Conservation (phyloP, 192 early-diverging fungal species). For the Umbelopsis vinacea region DNA sequence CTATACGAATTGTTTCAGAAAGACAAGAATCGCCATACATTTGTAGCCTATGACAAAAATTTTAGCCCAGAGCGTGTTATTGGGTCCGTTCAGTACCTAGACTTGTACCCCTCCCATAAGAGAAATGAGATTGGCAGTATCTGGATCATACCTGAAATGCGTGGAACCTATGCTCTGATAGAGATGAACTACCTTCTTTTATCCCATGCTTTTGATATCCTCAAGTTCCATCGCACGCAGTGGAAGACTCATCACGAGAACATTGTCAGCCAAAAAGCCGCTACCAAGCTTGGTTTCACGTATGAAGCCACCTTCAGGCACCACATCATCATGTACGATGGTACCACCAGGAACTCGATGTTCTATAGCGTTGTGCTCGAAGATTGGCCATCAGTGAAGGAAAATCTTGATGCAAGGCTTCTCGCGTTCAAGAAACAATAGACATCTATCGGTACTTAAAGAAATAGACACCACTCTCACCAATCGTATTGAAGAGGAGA, state of each 20-base stretch:
- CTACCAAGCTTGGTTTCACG: conserved; percentile 41
- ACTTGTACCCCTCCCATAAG: background rate
- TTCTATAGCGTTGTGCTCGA: conserved; percentile 44
- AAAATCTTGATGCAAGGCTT: background rate
- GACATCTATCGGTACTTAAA: too few species aligned
- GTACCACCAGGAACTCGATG: conserved; percentile 32
- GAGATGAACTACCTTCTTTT: conserved; percentile 15
- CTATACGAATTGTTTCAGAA: background rate
- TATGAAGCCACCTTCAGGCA: conserved; percentile 37
- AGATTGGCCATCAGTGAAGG: conserved; percentile 32
- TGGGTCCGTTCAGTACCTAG: background rate
- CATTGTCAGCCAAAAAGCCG: conserved; percentile 47
- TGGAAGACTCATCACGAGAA: conserved; percentile 48
- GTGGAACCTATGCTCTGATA: conserved; percentile 22
- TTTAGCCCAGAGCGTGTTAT: background rate
- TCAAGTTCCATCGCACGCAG: conserved; percentile 26
- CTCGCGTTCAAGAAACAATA: background rate
- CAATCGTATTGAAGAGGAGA: too few species aligned
- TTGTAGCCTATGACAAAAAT: conserved; percentile 7
- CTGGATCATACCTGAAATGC: conserved; percentile 19
- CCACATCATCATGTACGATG: conserved; percentile 41
- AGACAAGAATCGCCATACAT: background rate
- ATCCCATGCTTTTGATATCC: background rate
- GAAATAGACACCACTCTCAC: too few species aligned
- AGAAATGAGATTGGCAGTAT: conserved; percentile 28